Evolutionary conservation across 1,284 basidiomycete species (phyloP), one percentile per base, ranked within the genome.

Genomic region (Leccinum pachyderme): DNA sequence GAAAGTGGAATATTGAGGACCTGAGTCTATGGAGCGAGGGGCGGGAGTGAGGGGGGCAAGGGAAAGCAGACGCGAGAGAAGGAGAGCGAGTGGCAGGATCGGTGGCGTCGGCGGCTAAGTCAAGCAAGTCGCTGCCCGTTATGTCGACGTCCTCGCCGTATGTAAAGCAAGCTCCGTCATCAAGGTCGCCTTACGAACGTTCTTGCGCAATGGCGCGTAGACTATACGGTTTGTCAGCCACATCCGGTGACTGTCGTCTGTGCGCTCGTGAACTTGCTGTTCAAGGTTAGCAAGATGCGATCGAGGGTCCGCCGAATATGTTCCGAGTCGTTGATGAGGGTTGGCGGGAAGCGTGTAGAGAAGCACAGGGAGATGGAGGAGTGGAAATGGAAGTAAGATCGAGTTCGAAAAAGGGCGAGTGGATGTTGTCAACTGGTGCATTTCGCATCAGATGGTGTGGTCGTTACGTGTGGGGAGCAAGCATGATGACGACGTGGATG

Each of bases 1-100:
- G 98, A 69, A 86, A 87, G 2, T 99, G 95, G 95, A 95, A 98
- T 70, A 86, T 93, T 72, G 96, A 99, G 74, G 96, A 98, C 73
- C 73, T 98, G 54, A 95, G 92, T 58, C 62, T 96, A 11, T 98
- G 92, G 93, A 89, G 88, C 62, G 62, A 69, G 2, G 93, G 96
- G 18, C 32, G 2, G 3, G 25, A 15, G n/a, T 9, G 7, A 7
- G 27, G 41, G 8, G 41, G 3, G 12, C 24, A 1, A 12, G 24
- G 13, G 13, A 13, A 24, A 13, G 39, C 22, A 22, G 39, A 5
- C 3, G 22, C 24, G 41, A 13, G 12, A 44, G 24, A 13, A 43
- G 13, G n/a, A 4, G 41, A 44, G 24, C 18, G 31, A 11, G 55
- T 27, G 24, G 24, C 27, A 27, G 60, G 59, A 13, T 50, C 37